Percentiles rank a stretch among this genome's conserved stretches.
Evolutionary conservation across 768 basidiomycete species (phyloP).

Genomic region (Russula brevipes): DNA sequence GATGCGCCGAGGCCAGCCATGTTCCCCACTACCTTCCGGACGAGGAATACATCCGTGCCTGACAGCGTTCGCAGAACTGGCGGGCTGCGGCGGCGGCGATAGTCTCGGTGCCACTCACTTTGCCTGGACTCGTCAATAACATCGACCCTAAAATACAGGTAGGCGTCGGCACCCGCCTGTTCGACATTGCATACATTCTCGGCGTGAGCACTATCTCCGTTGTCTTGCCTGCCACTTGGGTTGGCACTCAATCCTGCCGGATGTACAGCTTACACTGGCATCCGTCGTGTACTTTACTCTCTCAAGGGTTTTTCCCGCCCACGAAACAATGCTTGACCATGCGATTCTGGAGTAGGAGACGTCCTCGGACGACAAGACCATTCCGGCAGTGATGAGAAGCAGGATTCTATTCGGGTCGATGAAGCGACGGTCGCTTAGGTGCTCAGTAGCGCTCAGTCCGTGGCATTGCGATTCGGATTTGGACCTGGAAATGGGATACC

Average conservation of each 20-base stretch:
- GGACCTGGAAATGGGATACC: too few relatives aligned
- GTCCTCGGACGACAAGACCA: background rate
- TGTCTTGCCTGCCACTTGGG: background rate
- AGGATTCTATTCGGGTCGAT: background rate
- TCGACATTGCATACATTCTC: constrained; percentile 72
- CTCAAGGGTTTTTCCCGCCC: constrained; percentile 20
- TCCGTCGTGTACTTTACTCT: constrained; percentile 18
- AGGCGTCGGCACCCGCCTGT: constrained; percentile 52
- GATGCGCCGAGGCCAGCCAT: too few relatives aligned
- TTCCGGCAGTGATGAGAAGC: constrained; percentile 1
- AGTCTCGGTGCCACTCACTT: constrained; percentile 58
- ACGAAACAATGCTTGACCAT: constrained; percentile 23
- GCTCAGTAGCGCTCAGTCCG: too few relatives aligned
- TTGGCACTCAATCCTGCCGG: background rate
- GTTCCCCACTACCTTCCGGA: background rate
- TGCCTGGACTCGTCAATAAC: constrained; percentile 73
- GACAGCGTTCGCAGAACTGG: constrained; percentile 61
- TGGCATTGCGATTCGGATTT: background rate
- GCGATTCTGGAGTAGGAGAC: constrained; percentile 6
- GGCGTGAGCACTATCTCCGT: constrained; percentile 40
- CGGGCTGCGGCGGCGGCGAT: constrained; percentile 66
- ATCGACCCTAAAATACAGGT: constrained; percentile 64
- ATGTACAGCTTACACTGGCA: constrained; percentile 19
- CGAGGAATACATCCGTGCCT: background rate
- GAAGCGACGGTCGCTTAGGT: background rate